Conservation (phyloP, 192 early-diverging fungal species). For the Dispira simplex region DNA sequence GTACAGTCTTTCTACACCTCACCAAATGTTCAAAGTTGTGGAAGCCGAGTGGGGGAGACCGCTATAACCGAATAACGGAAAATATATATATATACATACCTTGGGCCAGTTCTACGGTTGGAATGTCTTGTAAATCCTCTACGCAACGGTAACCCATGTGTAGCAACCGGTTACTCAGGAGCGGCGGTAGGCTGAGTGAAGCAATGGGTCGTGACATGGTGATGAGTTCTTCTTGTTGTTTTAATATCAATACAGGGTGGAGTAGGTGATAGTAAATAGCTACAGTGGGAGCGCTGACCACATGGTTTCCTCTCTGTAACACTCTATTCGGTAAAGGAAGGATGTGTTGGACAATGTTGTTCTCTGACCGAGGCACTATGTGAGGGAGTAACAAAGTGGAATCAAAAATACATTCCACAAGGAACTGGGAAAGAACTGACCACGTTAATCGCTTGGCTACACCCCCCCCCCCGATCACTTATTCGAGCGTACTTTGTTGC, state of each 20-base stretch:
- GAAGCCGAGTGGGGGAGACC: neutral
- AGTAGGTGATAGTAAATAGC: neutral
- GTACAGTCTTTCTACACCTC: neutral
- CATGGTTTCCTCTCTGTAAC: neutral
- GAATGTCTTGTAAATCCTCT: slow-evolving; percentile 14
- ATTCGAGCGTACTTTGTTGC: too few relatives aligned
- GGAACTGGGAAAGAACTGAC: too few relatives aligned
- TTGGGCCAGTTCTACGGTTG: slow-evolving; percentile 15
- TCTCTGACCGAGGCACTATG: neutral
- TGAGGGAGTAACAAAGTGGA: too few relatives aligned
- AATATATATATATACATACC: slow-evolving; percentile 7
- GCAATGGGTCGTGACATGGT: slow-evolving; percentile 15
- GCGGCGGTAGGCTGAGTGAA: slow-evolving; percentile 12
- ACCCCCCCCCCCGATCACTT: too few relatives aligned
- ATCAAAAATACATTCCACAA: neutral
- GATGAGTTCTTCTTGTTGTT: neutral
- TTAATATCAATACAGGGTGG: neutral
- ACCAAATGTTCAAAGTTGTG: neutral
- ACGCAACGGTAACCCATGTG: slow-evolving; percentile 20
- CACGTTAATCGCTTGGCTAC: too few relatives aligned
- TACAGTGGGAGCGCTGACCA: neutral
- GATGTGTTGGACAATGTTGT: neutral
- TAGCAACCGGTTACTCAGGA: slow-evolving; percentile 9
- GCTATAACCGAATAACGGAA: neutral
- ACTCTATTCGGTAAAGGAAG: too few relatives aligned